Evolutionary conservation across 805 yeast species (phyloP).

Genomic region (Kockiozyma suomiensis): DNA sequence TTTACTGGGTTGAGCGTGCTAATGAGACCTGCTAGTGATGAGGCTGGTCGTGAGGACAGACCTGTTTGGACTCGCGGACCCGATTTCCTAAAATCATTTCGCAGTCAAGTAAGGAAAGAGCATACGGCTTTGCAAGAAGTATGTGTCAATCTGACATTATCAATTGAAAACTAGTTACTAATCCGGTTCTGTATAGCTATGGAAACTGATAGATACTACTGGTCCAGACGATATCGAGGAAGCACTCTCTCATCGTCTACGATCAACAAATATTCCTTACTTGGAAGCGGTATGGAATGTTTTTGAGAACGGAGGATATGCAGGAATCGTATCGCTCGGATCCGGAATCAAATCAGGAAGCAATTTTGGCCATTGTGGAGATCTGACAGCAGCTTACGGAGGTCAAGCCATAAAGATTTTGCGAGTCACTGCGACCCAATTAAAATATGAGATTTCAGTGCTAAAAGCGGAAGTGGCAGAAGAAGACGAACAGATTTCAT

Average conservation of each 20-base stretch:
- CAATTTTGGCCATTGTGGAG: constrained; percentile 3
- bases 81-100: constrained; percentile 6
- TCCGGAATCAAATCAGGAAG: constrained; percentile 12
- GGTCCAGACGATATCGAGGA: neutral
- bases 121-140: constrained; percentile 8
- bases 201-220: neutral
- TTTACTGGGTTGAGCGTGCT: neutral
- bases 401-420: constrained; percentile 7
- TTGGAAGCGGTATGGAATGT: constrained; percentile 21
- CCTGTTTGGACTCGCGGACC: constrained; percentile 16
- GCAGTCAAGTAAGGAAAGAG: constrained; percentile 14
- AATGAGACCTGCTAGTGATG: neutral
- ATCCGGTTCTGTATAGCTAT: neutral
- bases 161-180: no score
- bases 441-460: constrained; percentile 8
- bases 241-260: constrained; percentile 8
- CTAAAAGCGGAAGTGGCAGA: constrained; percentile 11
- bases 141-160: neutral
- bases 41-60: neutral
- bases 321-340: constrained; percentile 14
- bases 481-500: constrained; percentile 2
- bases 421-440: neutral
- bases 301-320: neutral
- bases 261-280: constrained; percentile 24
- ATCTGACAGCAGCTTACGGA: constrained; percentile 16